phyloP scores from a whole-genome alignment of 1,284 basidiomycete genomes.

The Puccinia hordei region DNA sequence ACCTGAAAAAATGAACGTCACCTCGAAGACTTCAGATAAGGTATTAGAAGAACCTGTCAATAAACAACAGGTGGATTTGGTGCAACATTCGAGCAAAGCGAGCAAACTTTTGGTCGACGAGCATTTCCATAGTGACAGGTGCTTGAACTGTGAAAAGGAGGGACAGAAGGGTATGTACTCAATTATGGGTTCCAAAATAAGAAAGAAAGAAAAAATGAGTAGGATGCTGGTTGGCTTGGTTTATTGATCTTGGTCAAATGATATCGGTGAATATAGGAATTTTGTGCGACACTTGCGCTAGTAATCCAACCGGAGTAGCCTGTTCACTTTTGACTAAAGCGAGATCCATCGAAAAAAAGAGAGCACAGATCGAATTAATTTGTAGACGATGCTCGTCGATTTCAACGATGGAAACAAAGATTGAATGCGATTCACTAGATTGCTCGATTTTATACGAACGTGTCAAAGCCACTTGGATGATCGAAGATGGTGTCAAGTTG shows the following conservation, averaged over 20 bases:
- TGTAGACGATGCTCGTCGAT: conserved; percentile 72
- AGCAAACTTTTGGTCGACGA: conserved; percentile 53
- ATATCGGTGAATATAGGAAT: conserved; percentile 14
- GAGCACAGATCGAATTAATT: conserved; percentile 63
- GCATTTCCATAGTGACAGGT: conserved; percentile 54
- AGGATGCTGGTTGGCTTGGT: conserved; percentile 56
- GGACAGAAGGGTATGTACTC: conserved; percentile 47
- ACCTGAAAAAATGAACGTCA: conserved; percentile 26
- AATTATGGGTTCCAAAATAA: background rate
- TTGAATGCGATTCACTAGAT: conserved; percentile 77
- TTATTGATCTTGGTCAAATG: background rate
- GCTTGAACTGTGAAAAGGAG: conserved; percentile 54
- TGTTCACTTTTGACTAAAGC: conserved; percentile 67
- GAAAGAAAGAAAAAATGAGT: conserved; percentile 57
- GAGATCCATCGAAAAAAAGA: conserved; percentile 66
- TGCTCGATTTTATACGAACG: conserved; percentile 79
- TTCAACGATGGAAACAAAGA: conserved; percentile 65
- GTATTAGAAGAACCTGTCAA: conserved; percentile 39
- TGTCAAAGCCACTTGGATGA: conserved; percentile 62
- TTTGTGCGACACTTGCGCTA: conserved; percentile 69
- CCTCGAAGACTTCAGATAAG: background rate
- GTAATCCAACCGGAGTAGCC: conserved; percentile 66
- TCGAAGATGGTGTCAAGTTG: conserved; percentile 11
- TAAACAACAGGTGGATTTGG: background rate
- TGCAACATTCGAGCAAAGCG: conserved; percentile 9